phyloP scores from a whole-genome alignment of 345 rosid species.

The Triadica sebifera region DNA sequence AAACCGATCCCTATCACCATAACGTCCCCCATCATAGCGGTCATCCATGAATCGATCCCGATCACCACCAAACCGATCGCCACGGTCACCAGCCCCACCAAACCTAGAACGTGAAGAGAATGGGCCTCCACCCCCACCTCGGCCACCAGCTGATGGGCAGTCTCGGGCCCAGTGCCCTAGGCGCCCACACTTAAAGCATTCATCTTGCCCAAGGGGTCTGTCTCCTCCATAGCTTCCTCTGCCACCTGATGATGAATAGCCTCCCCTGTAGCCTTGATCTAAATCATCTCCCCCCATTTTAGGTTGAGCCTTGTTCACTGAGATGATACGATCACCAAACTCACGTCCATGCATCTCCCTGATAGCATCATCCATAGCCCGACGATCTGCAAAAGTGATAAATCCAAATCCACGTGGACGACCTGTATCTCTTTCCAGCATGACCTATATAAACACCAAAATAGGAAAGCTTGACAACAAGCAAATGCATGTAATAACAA shows the following conservation, averaged over 20 bases:
- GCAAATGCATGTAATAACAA: constrained; percentile 23
- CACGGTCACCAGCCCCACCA: constrained; percentile 69
- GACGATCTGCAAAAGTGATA: constrained; percentile 84
- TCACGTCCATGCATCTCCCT: constrained; percentile 96
- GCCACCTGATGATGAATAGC: constrained; percentile 51
- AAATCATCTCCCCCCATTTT: constrained; percentile 71
- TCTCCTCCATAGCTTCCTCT: constrained; percentile 73
- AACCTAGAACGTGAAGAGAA: constrained; percentile 73
- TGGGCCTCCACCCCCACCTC: constrained; percentile 67
- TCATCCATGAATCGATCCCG: constrained; percentile 91
- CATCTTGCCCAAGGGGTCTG: constrained; percentile 76
- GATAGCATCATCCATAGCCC: constrained; percentile 95
- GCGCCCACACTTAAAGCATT: constrained; percentile 95
- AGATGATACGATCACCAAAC: constrained; percentile 78
- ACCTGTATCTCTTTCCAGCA: constrained; percentile 94
- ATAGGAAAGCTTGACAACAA: constrained; percentile 24
- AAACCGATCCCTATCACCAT: constrained; percentile 79
- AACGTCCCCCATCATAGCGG: constrained; percentile 83
- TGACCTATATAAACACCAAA: constrained; percentile 56
- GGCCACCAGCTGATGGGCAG: constrained; percentile 84
- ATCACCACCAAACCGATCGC: constrained; percentile 69
- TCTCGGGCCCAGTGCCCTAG: constrained; percentile 98
- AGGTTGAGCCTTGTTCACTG: constrained; percentile 98
- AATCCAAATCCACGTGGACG: constrained; percentile 98
- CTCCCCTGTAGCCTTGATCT: constrained; percentile 78